Conservation (phyloP, 2,329 filamentous ascomycete species). For the Trichophyton simii region DNA sequence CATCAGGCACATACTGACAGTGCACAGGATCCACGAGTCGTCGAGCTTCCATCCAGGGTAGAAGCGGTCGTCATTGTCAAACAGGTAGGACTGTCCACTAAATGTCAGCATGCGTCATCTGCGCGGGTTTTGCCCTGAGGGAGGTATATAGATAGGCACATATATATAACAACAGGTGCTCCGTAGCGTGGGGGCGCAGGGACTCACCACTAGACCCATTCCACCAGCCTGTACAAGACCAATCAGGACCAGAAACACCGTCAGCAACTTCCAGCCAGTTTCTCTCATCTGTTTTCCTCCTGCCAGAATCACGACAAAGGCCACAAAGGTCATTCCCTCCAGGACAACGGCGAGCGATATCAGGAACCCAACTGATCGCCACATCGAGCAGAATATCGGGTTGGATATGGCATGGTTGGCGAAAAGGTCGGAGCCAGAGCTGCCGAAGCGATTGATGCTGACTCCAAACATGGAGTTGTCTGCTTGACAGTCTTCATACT, state of each 20-base stretch:
- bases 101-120: slow-evolving; percentile 3
- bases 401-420: background rate
- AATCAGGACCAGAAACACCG: slow-evolving; percentile 51
- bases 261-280: slow-evolving; percentile 67
- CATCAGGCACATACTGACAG: slow-evolving; percentile 46
- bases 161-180: background rate
- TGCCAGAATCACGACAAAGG: slow-evolving; percentile 61
- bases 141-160: background rate
- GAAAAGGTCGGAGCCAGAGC: background rate
- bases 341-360: slow-evolving; percentile 75
- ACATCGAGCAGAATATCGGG: slow-evolving; percentile 70
- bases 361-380: slow-evolving; percentile 76
- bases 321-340: slow-evolving; percentile 66
- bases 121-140: no score
- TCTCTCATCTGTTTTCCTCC: slow-evolving; percentile 72
- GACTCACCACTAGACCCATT: slow-evolving; percentile 70
- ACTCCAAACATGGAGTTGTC: background rate
- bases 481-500: slow-evolving; percentile 49
- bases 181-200: background rate
- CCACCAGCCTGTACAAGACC: slow-evolving; percentile 59
- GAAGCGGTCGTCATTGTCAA: slow-evolving; percentile 72
- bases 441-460: slow-evolving; percentile 32
- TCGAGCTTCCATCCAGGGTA: slow-evolving; percentile 71
- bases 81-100: slow-evolving; percentile 58
- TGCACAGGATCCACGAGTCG: slow-evolving; percentile 63